These are phyloP conservation scores for Aspergillus coremiiformis DNA, from an alignment of 495 filamentous ascomycete genomes.

Conservation along the genomic window DNA sequence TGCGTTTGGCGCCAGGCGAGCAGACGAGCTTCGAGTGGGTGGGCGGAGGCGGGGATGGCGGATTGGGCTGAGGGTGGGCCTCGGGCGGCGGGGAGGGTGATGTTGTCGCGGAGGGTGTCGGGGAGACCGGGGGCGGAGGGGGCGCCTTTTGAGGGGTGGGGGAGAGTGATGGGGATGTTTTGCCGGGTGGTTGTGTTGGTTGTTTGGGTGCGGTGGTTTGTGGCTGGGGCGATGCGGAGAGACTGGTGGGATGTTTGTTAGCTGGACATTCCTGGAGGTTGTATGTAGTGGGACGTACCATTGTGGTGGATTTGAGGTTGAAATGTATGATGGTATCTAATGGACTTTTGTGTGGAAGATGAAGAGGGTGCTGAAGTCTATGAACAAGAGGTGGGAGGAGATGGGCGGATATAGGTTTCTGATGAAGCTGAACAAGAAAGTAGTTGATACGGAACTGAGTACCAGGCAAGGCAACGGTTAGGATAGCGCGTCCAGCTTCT, in stretches of 20 bases:
- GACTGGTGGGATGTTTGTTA: conserved; percentile 54
- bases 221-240: conserved; percentile 75
- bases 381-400: no score
- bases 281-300: neutral
- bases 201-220: conserved; percentile 49
- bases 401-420: no score
- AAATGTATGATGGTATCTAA: neutral
- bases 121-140: conserved; percentile 87
- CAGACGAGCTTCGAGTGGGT: conserved; percentile 89
- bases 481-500: conserved; percentile 32
- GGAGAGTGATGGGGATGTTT: conserved; percentile 23
- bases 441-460: neutral
- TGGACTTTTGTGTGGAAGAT: neutral
- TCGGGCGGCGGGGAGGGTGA: conserved; percentile 46
- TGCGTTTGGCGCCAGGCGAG: conserved; percentile 78
- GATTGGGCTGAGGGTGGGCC: conserved; percentile 40
- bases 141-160: conserved; percentile 51
- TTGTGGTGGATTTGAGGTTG: neutral
- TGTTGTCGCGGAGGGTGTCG: conserved; percentile 80
- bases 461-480: conserved; percentile 7
- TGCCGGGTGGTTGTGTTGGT: conserved; percentile 48
- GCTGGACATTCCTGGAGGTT: no score
- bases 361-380: no score
- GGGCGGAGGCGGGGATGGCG: conserved; percentile 49
- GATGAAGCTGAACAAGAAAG: conserved; percentile 2